Base-by-base conservation (phyloP, 2,329 filamentous ascomycete species). In the Thermomyces lanuginosus region DNA sequence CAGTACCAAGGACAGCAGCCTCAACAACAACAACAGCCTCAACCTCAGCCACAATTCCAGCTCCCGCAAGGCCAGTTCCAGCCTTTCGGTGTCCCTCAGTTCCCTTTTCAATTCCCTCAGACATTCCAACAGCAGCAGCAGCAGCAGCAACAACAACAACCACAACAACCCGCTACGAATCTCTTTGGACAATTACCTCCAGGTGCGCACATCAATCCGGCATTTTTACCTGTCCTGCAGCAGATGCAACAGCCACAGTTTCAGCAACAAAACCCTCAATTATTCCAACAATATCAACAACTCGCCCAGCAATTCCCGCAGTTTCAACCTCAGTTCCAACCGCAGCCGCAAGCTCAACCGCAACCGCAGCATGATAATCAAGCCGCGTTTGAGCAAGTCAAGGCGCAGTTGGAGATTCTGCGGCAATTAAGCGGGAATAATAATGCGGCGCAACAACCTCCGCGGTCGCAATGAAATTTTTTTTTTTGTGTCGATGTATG, bases 171-270 rank as follows among this genome's bases (percentile, higher is more conserved):
- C n/a, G n/a, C n/a, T n/a, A n/a, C n/a, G n/a, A 54, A 63, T 26
- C 48, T 56, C 5, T 51, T 51, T 29, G 45, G 42, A 17, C 42
- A 53, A 21, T 43, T 56, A 9, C 46, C 52, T 18, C 46, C 46
- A 23, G 53, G 60, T 34, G 53, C 62, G 6, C 66, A 66, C 37
- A 60, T 71, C 32, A 72, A 71, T 36, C 69, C 69, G 3, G 60
- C 64, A 1, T 64, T 74, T 42, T 57, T 73, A 31, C 60, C 63
- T 36, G 44, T 45, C 11, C 28, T 56, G 21, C 60, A 61, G 30
- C 51, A 58, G 21, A 54, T 56, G 28, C 51, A 54, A 26, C 55
- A 56, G 33, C 51, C 49, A 15, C 44, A 47, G 20, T 41, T 42
- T 16, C 39, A 46, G 25, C 44, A 44, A 25, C 36, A 43, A 14